Conservation (phyloP, 495 filamentous ascomycete genomes). For the Xylaria acuta region DNA sequence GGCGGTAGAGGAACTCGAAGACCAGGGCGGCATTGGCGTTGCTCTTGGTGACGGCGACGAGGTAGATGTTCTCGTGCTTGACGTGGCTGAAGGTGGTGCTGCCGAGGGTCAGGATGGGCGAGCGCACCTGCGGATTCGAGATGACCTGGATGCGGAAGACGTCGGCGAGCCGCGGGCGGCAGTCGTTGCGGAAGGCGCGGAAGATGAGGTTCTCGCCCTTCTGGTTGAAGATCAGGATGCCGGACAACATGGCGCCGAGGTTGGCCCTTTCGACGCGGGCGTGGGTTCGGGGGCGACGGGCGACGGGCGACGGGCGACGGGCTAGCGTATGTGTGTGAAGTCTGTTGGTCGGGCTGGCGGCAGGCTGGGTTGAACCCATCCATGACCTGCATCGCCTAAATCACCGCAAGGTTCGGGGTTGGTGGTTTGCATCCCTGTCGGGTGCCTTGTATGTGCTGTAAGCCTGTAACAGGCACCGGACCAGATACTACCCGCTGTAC, state of each 20-base stretch:
- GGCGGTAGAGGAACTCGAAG: slow-evolving; percentile 95
- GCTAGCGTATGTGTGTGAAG: not conserved
- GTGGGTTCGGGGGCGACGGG: too few species aligned
- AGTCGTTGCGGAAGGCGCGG: slow-evolving; percentile 97
- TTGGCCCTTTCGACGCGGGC: not conserved
- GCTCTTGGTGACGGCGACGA: slow-evolving; percentile 97
- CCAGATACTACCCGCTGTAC: too few species aligned
- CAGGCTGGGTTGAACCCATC: not conserved
- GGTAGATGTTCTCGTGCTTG: slow-evolving; percentile 98
- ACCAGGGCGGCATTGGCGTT: slow-evolving; percentile 99
- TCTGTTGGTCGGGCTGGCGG: not conserved
- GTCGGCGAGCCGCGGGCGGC: slow-evolving; percentile 93
- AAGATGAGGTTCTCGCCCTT: slow-evolving; percentile 99
- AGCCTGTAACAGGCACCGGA: too few species aligned
- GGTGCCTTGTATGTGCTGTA: not conserved
- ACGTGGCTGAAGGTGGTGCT: slow-evolving; percentile 99
- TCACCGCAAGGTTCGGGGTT: slow-evolving; percentile 4
- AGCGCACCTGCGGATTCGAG: slow-evolving; percentile 96
- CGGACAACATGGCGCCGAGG: slow-evolving; percentile 79
- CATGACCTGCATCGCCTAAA: not conserved
- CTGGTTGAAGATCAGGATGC: slow-evolving; percentile 97
- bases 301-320: too few species aligned
- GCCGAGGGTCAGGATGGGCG: slow-evolving; percentile 95
- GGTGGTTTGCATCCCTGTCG: not conserved
- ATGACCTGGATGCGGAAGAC: slow-evolving; percentile 99